Evolutionary conservation across 140 eudicot genomes (phyloP).

Genomic region (Artemisia princeps): DNA sequence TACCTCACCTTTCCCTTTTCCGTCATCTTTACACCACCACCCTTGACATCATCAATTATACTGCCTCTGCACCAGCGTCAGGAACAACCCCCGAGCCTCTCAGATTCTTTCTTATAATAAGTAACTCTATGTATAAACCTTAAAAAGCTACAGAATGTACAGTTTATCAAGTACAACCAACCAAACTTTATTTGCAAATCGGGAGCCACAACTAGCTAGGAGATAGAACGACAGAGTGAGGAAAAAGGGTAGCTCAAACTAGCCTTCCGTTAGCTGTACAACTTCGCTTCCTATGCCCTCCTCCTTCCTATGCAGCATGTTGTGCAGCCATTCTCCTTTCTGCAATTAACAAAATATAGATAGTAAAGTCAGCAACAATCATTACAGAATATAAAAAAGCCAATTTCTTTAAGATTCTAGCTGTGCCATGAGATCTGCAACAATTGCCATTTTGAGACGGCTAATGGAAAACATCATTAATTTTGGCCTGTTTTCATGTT

Average conservation of each 20-base stretch:
- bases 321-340: slow-evolving; percentile 80
- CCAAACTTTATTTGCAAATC: slow-evolving; percentile 58
- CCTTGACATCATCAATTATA: slow-evolving; percentile 16
- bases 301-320: slow-evolving; percentile 44
- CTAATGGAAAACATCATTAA: no score
- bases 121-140: slow-evolving; percentile 51
- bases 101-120: slow-evolving; percentile 39
- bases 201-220: neutral
- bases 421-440: no score
- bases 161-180: slow-evolving; percentile 58
- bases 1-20: slow-evolving; percentile 32
- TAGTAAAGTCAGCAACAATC: neutral
- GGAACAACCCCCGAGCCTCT: slow-evolving; percentile 39
- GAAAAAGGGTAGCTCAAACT: slow-evolving; percentile 64
- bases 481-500: no score
- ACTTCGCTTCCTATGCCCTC: slow-evolving; percentile 32
- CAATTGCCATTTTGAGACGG: no score
- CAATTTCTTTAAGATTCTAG: neutral
- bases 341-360: slow-evolving; percentile 24
- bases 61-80: slow-evolving; percentile 47
- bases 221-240: slow-evolving; percentile 25
- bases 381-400: neutral
- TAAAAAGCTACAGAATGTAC: slow-evolving; percentile 74
- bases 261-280: slow-evolving; percentile 94
- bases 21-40: slow-evolving; percentile 19